Evolutionary conservation across 2,329 filamentous ascomycete species (phyloP).

Genomic region (Phaeoacremonium minimum): DNA sequence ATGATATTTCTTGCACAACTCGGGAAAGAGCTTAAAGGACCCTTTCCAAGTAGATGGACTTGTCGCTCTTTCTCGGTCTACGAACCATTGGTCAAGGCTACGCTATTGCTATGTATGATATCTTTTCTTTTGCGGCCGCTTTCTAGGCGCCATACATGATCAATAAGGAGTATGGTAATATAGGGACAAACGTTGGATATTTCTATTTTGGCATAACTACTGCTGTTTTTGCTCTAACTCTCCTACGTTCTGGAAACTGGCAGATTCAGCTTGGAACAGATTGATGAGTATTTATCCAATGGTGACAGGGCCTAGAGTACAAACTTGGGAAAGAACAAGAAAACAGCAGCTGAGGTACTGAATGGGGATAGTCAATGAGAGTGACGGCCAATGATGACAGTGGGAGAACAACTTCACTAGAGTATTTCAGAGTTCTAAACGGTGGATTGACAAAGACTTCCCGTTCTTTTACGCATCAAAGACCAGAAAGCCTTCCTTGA

Average conservation of each 20-base stretch:
- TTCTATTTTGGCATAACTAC: background rate
- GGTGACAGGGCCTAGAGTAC: background rate
- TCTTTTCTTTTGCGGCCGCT: background rate
- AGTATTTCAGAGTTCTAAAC: too few species aligned
- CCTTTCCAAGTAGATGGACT: too few species aligned
- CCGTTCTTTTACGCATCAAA: too few species aligned
- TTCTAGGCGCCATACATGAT: background rate
- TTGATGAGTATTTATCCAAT: background rate
- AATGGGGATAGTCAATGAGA: too few species aligned
- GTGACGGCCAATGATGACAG: too few species aligned
- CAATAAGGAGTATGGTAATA: background rate
- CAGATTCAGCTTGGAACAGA: background rate
- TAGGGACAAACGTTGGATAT: background rate
- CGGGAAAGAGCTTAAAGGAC: too few species aligned
- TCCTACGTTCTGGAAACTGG: background rate
- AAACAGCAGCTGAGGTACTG: background rate
- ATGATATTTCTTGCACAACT: too few species aligned
- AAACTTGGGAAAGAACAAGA: background rate
- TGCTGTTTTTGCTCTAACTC: background rate
- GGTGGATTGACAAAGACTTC: too few species aligned
- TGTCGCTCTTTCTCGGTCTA: slow-evolving; percentile 10
- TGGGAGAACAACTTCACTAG: too few species aligned
- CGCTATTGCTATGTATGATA: background rate
- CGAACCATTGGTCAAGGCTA: background rate
- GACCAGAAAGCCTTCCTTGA: too few species aligned